These are phyloP conservation scores for Penicillium lagena DNA, from an alignment of 495 filamentous ascomycete species.

Conservation along the genomic window DNA sequence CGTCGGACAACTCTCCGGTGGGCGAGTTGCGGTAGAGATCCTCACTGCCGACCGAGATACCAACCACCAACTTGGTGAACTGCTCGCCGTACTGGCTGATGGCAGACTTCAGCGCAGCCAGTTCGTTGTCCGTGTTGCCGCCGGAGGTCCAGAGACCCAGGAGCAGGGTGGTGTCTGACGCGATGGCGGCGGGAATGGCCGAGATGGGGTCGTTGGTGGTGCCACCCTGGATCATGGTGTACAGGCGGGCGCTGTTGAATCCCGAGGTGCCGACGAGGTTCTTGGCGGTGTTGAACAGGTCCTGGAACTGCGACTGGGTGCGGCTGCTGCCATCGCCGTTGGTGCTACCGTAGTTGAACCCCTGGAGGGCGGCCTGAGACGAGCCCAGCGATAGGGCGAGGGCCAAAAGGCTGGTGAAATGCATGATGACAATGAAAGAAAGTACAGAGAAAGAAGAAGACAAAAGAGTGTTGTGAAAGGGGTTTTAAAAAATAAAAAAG, in stretches of 20 bases:
- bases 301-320: constrained; percentile 58
- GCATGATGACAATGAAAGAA: constrained; percentile 19
- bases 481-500: no score
- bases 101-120: constrained; percentile 58
- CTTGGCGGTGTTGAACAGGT: constrained; percentile 65
- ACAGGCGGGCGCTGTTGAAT: constrained; percentile 67
- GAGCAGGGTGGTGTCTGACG: constrained; percentile 62
- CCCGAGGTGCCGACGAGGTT: constrained; percentile 60
- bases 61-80: constrained; percentile 61
- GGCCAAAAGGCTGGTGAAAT: constrained; percentile 31
- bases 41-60: constrained; percentile 88
- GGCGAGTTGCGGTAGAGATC: constrained; percentile 78
- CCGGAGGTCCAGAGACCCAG: constrained; percentile 75
- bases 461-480: no score
- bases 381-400: constrained; percentile 39
- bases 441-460: no score
- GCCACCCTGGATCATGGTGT: constrained; percentile 56
- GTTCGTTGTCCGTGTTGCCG: constrained; percentile 62
- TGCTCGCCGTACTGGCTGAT: constrained; percentile 54
- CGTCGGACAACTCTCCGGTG: constrained; percentile 42
- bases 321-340: constrained; percentile 57
- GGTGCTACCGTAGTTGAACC: constrained; percentile 79
- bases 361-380: constrained; percentile 49
- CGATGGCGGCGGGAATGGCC: constrained; percentile 76
- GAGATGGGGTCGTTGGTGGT: constrained; percentile 54